Base-by-base conservation (phyloP, 257 asterid species). In the Solanum lycopersicoides region DNA sequence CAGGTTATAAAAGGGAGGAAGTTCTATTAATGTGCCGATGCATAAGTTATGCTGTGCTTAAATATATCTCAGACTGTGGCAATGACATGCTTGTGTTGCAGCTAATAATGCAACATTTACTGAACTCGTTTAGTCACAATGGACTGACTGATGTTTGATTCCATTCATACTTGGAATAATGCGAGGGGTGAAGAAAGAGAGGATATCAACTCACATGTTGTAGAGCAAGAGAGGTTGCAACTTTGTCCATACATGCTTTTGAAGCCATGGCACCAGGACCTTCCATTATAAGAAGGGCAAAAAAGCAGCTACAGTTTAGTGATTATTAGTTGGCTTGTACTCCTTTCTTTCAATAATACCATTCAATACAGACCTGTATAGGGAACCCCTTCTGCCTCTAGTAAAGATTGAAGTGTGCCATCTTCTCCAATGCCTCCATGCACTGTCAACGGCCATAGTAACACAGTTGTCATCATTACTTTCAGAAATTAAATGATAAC, bases 381-480 rank as follows among this genome's bases (percentile, higher is more conserved):
- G 76, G 96, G 94, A 86, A 95, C 92, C 88, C 94, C 94, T 91
- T 92, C 95, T n/a, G 94, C 95, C 86, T 93, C 96, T 87, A 95
- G 89, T 91, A 94, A 87, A 47, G 95, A 94, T 89, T 95, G 98
- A 88, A 95, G 97, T 25, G 97, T 95, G 35, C 98, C 98, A 87
- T 95, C 97, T 92, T 95, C 98, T 42, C 98, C 98, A 87, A 95
- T 93, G 84, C 98, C 98, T 85, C 98, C 98, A 91, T 95, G 98
- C 89, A 95, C 98, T 95, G 90, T 87, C 86, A 84, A 88, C 41
- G 66, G 87, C 72, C 88, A 89, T 20, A 91, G 39, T 35, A 71
- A 89, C 37, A 86, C 3, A 65, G 63, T 6, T 15, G 66, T 23
- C 66, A 42, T 42, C 35, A 63, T 84, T 47, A 45, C 85, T 80